A percentile compares a stretch with the other conserved stretches of the same genome.
Evolutionary conservation across 2,329 filamentous ascomycete genomes (phyloP).

Genomic region (Paracoccidioides brasiliensis): DNA sequence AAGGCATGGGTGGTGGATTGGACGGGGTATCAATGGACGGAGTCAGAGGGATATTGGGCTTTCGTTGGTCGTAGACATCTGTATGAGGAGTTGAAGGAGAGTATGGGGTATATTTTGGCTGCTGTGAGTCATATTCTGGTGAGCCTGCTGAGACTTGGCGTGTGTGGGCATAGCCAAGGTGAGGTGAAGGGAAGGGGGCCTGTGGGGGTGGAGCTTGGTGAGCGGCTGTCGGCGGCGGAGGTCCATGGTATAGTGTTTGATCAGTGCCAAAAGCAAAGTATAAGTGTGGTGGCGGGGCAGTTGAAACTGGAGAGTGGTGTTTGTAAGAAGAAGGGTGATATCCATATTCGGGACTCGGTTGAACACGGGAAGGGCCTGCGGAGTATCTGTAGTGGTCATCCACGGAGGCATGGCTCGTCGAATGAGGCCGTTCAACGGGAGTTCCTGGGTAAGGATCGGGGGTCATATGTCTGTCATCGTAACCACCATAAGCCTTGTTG

Average conservation of each 20-base stretch:
- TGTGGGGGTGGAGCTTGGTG: constrained; percentile 34
- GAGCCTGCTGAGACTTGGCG: constrained; percentile 21
- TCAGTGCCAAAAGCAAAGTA: constrained; percentile 32
- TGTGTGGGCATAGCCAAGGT: constrained; percentile 21
- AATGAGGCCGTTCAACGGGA: constrained; percentile 43
- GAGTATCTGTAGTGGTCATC: constrained; percentile 33
- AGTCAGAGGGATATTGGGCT: constrained; percentile 17
- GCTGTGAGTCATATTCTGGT: constrained; percentile 19
- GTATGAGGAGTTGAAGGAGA: constrained; percentile 6
- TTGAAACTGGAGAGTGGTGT: constrained; percentile 23
- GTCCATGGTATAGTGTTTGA: constrained; percentile 30
- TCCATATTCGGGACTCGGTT: constrained; percentile 36
- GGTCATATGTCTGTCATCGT: constrained; percentile 41
- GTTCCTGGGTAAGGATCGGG: constrained; percentile 37
- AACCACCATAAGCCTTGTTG: constrained; percentile 48
- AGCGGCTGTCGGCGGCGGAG: constrained; percentile 30
- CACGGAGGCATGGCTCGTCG: constrained; percentile 47
- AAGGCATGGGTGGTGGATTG: neutral
- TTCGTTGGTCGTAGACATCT: constrained; percentile 17
- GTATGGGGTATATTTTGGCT: constrained; percentile 19
- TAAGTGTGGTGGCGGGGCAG: constrained; percentile 24
- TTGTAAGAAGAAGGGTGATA: constrained; percentile 19
- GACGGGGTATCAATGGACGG: neutral
- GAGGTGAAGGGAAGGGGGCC: constrained; percentile 24
- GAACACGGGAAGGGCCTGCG: constrained; percentile 33